These are phyloP conservation scores for Truncatella angustata DNA, from an alignment of 2,329 filamentous ascomycete genomes.

Conservation along the genomic window DNA sequence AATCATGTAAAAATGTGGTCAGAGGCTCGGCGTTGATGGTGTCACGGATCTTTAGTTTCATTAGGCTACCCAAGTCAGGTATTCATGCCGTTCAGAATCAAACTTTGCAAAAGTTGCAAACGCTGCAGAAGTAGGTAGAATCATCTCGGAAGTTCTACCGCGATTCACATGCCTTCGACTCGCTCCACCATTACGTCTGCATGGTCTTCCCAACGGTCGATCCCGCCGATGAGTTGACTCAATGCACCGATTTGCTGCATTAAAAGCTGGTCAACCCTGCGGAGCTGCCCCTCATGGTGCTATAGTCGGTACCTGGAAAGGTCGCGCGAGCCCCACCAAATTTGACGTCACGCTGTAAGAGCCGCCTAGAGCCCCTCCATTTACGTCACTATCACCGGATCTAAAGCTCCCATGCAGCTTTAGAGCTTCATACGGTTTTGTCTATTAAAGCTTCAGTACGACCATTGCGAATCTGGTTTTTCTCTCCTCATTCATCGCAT, in stretches of 20 bases:
- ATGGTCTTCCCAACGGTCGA: too few relatives aligned
- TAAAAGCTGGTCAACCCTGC: neutral
- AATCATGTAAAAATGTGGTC: neutral
- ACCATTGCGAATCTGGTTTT: neutral
- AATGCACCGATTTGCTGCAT: neutral
- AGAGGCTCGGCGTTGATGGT: neutral
- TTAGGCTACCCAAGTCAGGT: neutral
- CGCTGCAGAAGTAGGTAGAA: too few relatives aligned
- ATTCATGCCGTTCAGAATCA: too few relatives aligned
- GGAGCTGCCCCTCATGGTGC: neutral
- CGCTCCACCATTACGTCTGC: neutral
- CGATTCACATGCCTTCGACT: neutral
- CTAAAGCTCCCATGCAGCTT: neutral
- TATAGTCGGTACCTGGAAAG: neutral
- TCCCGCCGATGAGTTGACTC: neutral
- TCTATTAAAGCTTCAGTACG: neutral
- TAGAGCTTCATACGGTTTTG: neutral
- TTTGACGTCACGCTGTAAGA: neutral
- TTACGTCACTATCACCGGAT: conserved; percentile 1
- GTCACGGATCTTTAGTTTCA: neutral
- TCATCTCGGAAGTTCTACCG: neutral
- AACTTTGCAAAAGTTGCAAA: too few relatives aligned
- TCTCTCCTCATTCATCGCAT: neutral
- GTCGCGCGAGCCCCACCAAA: neutral
- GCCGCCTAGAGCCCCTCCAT: neutral